A percentile compares a stretch with the other conserved stretches of the same genome.
phyloP scores from a whole-genome alignment of 345 rosid genomes.

The Populus simonii region DNA sequence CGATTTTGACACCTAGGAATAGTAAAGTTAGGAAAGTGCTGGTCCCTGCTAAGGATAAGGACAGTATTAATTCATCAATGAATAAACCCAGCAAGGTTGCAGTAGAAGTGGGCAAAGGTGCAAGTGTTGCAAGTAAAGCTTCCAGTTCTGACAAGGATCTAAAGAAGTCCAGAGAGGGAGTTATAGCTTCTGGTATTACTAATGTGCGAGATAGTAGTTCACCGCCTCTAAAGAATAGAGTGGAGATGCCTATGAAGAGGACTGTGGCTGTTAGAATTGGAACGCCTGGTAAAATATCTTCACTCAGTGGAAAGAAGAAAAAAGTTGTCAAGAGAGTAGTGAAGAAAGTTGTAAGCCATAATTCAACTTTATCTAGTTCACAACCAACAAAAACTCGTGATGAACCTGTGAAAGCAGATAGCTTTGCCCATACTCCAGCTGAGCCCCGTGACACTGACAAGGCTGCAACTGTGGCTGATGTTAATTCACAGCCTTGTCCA shows the following conservation, averaged over 20 bases:
- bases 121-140: slow-evolving; percentile 22
- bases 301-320: slow-evolving; percentile 48
- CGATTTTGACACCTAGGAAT: slow-evolving; percentile 42
- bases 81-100: slow-evolving; percentile 23
- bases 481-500: slow-evolving; percentile 27
- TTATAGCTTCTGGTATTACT: slow-evolving; percentile 19
- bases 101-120: slow-evolving; percentile 22
- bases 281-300: slow-evolving; percentile 31
- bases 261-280: slow-evolving; percentile 33
- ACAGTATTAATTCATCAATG: slow-evolving; percentile 22
- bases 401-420: slow-evolving; percentile 21
- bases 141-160: slow-evolving; percentile 30
- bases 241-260: slow-evolving; percentile 19
- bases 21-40: slow-evolving; percentile 48
- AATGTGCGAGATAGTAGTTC: slow-evolving; percentile 18
- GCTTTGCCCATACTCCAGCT: slow-evolving; percentile 12
- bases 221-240: slow-evolving; percentile 23
- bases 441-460: slow-evolving; percentile 19
- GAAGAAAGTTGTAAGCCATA: slow-evolving; percentile 31
- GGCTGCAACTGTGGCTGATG: slow-evolving; percentile 21
- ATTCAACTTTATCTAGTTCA: slow-evolving; percentile 13
- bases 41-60: slow-evolving; percentile 37
- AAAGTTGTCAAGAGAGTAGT: slow-evolving; percentile 43
- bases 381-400: slow-evolving; percentile 21
- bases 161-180: slow-evolving; percentile 33